phyloP scores from a whole-genome alignment of 2,329 filamentous ascomycete genomes.

The Aspergillus tanneri region DNA sequence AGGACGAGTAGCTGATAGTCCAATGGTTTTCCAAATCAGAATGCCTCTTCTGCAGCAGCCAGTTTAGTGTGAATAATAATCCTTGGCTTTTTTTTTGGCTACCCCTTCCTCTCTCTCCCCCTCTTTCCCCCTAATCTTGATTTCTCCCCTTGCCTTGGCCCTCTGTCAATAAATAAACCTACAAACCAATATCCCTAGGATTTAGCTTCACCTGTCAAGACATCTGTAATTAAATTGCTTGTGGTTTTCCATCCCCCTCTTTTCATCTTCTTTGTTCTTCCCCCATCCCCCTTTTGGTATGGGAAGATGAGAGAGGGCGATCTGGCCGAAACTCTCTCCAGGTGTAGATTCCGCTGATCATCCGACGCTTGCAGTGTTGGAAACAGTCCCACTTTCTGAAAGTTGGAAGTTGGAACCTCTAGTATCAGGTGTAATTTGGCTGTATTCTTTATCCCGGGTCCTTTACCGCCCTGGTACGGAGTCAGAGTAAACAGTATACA shows the following conservation, averaged over 20 bases:
- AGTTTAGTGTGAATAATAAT: background rate
- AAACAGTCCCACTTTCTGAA: conserved; percentile 15
- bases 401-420: conserved; percentile 1
- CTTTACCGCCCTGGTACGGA: conserved; percentile 1
- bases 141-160: background rate
- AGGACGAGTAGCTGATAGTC: background rate
- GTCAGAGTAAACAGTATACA: background rate
- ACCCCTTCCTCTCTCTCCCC: background rate
- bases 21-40: background rate
- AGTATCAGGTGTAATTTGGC: background rate
- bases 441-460: background rate
- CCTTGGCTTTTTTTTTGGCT: too few species aligned
- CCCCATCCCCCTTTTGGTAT: too few species aligned
- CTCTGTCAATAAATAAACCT: background rate
- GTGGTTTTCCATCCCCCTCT: too few species aligned
- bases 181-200: background rate
- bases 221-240: too few species aligned
- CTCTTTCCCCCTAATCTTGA: background rate
- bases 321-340: conserved; percentile 19
- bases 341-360: conserved; percentile 24
- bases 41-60: background rate
- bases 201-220: background rate
- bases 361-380: conserved; percentile 22
- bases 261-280: too few species aligned
- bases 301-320: conserved; percentile 8